Conservation (phyloP, 83 land plant genomes). For the Diphasiastrum complanatum region DNA sequence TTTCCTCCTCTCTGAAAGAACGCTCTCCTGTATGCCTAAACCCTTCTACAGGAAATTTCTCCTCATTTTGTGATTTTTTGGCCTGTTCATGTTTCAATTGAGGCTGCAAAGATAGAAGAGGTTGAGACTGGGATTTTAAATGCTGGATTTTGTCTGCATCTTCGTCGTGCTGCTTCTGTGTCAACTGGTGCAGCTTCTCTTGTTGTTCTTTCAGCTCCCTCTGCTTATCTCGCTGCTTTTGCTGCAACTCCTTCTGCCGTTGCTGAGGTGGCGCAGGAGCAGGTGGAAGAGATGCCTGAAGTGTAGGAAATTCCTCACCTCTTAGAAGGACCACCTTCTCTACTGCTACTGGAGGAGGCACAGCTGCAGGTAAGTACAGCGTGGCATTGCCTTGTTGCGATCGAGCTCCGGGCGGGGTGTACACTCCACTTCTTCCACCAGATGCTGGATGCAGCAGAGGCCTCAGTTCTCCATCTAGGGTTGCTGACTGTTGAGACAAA, state of each 20-base stretch:
- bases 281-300: constrained; percentile 56
- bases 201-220: constrained; percentile 34
- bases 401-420: constrained; percentile 54
- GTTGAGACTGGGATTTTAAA: constrained; percentile 16
- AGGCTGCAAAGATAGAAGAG: constrained; percentile 4
- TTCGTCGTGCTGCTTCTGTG: constrained; percentile 18
- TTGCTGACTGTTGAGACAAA: constrained; percentile 30
- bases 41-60: not conserved
- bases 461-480: constrained; percentile 8
- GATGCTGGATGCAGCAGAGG: constrained; percentile 16
- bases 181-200: constrained; percentile 34
- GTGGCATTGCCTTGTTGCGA: constrained; percentile 7
- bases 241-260: constrained; percentile 41
- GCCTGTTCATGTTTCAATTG: not conserved
- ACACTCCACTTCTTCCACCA: constrained; percentile 28
- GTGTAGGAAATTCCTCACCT: constrained; percentile 93
- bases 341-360: constrained; percentile 3
- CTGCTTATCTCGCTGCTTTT: constrained; percentile 28
- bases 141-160: constrained; percentile 26
- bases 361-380: not conserved
- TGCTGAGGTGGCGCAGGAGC: constrained; percentile 31
- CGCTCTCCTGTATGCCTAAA: too few species aligned
- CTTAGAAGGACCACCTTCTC: constrained; percentile 64
- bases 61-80: not conserved
- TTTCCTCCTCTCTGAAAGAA: constrained; percentile 14